These are phyloP conservation scores for Pichia phayaonensis DNA, from an alignment of 805 yeast species.

Conservation along the genomic window DNA sequence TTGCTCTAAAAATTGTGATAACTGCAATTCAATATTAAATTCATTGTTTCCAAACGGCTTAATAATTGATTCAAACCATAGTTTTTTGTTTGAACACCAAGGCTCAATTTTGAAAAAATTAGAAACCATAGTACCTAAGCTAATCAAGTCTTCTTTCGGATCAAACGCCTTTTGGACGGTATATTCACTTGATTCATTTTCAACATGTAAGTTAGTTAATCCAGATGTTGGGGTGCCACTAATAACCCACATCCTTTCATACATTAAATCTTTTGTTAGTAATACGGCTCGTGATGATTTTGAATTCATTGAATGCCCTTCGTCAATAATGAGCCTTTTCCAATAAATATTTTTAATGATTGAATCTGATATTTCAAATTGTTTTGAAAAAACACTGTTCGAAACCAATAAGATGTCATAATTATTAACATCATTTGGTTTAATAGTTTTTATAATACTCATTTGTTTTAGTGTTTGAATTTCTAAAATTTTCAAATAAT, in stretches of 20 bases:
- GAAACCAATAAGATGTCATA: conserved; percentile 50
- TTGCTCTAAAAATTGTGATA: conserved; percentile 37
- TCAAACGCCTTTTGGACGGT: conserved; percentile 43
- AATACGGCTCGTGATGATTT: conserved; percentile 42
- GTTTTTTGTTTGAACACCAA: conserved; percentile 38
- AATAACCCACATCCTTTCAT: conserved; percentile 66
- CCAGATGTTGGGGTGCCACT: conserved; percentile 76
- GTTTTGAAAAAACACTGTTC: conserved; percentile 37
- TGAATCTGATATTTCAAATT: conserved; percentile 28
- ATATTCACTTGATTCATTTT: conserved; percentile 31
- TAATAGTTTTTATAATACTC: conserved; percentile 29
- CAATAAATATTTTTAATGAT: conserved; percentile 43
- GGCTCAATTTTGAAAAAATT: conserved; percentile 55
- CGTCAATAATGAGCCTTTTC: conserved; percentile 70
- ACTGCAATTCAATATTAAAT: conserved; percentile 34
- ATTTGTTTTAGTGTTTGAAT: conserved; percentile 23
- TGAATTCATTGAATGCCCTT: conserved; percentile 60
- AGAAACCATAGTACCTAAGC: conserved; percentile 44
- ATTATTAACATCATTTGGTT: conserved; percentile 25
- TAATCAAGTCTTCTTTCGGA: conserved; percentile 44
- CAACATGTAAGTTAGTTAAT: conserved; percentile 47
- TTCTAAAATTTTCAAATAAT: conserved; percentile 31
- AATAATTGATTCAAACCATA: conserved; percentile 41
- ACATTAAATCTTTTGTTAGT: conserved; percentile 39
- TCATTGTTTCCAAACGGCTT: conserved; percentile 38